Conservation (phyloP, 1,284 basidiomycete species). For the Grifola frondosa region DNA sequence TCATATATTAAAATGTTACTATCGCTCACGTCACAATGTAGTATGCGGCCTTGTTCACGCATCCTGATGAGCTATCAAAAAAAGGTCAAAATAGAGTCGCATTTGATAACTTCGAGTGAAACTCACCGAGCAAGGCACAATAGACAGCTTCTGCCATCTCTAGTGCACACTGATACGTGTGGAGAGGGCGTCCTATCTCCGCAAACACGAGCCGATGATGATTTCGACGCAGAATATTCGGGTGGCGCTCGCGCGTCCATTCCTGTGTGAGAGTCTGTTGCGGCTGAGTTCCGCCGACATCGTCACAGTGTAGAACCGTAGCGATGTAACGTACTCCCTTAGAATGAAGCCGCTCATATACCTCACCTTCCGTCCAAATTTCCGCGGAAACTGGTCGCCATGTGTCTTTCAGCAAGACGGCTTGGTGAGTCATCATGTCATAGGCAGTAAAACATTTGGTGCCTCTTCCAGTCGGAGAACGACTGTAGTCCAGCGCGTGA, state of each 20-base stretch:
- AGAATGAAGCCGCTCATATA: no score
- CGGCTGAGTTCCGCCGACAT: no score
- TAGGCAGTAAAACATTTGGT: background rate
- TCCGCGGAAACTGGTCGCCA: no score
- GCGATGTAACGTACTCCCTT: no score
- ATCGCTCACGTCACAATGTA: slow-evolving; percentile 6
- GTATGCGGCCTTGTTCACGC: background rate
- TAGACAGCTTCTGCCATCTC: slow-evolving; percentile 1
- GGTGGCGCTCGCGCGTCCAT: no score
- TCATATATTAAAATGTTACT: slow-evolving; percentile 3
- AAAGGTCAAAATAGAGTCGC: no score
- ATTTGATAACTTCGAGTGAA: background rate
- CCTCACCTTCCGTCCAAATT: no score
- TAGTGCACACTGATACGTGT: background rate
- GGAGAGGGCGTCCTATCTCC: slow-evolving; percentile 6
- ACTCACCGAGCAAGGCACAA: slow-evolving; percentile 7
- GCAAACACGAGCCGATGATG: slow-evolving; percentile 8
- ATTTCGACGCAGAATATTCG: background rate
- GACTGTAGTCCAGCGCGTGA: background rate
- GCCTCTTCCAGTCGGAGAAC: background rate
- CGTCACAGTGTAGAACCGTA: no score
- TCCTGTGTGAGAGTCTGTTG: no score
- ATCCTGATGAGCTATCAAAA: slow-evolving; percentile 3
- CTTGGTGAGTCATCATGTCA: background rate
- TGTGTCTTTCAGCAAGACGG: slow-evolving; percentile 2